Evolutionary conservation across 2,329 filamentous ascomycete genomes (phyloP), one percentile per base, ranked within the genome.

Genomic region (Colletotrichum horii): DNA sequence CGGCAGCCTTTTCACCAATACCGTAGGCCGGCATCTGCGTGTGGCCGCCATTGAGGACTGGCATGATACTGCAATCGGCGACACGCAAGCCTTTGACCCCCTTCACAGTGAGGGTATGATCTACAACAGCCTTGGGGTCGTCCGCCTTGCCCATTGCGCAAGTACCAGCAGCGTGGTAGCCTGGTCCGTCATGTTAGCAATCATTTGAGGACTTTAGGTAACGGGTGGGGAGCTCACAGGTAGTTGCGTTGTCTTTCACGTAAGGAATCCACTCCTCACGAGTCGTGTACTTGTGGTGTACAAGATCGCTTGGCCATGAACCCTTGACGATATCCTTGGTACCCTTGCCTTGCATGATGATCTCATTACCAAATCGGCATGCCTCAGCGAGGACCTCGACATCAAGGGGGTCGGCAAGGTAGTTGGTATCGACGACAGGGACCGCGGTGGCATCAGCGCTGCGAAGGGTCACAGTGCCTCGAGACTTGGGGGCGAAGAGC

Each of bases 281-380:
- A 1, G 84, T 88, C 69, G 84, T 90, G 79, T 88, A 87, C 65
- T 80, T 82, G 80, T 92, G 89, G 77, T 93, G 91, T 2, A 79
- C 85, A 58, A 87, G 79, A 34, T 87, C 84, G 16, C 83, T 78
- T 1, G 91, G 91, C 91, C 91, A 93, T 14, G 89, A 88, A 1
- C 91, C 91, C 78, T 91, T 91, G 15, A 92, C 86, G 8, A 93
- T 84, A 70, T 89, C 87, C 80, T 87, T 91, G 1, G 91, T 93
- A 0, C 89, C 91, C 2, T 84, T 84, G 0, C 91, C 91, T 19
- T 89, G 83, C 80, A 88, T 75, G 30, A 92, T 86, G 76, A 93
- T 89, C 81, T 93, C 91, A 77, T 93, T 92, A 1, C 86, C 90
- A 62, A 89, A 89, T 3, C 86, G 85, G 61, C 90, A 92, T 0